These are phyloP conservation scores for Calonectria montana DNA, from an alignment of 2,329 filamentous ascomycete genomes.

Conservation along the genomic window DNA sequence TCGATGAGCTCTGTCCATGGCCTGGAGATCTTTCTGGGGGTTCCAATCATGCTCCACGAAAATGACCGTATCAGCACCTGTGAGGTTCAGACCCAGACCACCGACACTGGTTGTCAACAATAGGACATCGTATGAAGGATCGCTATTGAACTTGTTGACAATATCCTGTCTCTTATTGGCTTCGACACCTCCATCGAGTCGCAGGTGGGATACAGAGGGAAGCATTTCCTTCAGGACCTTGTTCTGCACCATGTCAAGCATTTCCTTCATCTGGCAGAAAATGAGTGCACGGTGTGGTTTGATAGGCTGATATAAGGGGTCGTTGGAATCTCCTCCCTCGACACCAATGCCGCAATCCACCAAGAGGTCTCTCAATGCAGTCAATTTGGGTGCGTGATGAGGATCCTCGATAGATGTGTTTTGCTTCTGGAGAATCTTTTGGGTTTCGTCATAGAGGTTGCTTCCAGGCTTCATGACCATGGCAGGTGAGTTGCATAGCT, in stretches of 20 bases:
- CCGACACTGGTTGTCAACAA: slow-evolving; percentile 95
- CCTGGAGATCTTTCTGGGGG: slow-evolving; percentile 97
- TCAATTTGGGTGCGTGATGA: slow-evolving; percentile 90
- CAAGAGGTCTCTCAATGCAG: slow-evolving; percentile 89
- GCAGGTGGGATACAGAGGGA: slow-evolving; percentile 91
- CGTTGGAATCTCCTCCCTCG: slow-evolving; percentile 70
- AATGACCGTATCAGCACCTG: slow-evolving; percentile 97
- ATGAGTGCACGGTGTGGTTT: slow-evolving; percentile 95
- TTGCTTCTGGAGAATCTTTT: slow-evolving; percentile 81
- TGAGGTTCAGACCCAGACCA: slow-evolving; percentile 93
- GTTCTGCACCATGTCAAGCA: slow-evolving; percentile 98
- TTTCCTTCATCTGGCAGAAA: slow-evolving; percentile 99
- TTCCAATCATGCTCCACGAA: slow-evolving; percentile 99
- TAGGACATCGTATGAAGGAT: slow-evolving; percentile 94
- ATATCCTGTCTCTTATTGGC: slow-evolving; percentile 95
- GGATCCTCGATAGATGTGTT: slow-evolving; percentile 87
- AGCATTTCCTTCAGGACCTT: slow-evolving; percentile 91
- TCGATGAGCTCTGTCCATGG: slow-evolving; percentile 98
- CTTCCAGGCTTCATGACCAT: slow-evolving; percentile 96
- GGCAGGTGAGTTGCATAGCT: slow-evolving; percentile 97
- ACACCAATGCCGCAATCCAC: slow-evolving; percentile 98
- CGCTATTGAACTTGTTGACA: slow-evolving; percentile 98
- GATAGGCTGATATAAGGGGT: slow-evolving; percentile 80
- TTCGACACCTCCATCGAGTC: slow-evolving; percentile 94
- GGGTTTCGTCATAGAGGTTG: slow-evolving; percentile 89